Evolutionary conservation across 805 yeast genomes (phyloP).

Genomic region (Candida broadrunensis): DNA sequence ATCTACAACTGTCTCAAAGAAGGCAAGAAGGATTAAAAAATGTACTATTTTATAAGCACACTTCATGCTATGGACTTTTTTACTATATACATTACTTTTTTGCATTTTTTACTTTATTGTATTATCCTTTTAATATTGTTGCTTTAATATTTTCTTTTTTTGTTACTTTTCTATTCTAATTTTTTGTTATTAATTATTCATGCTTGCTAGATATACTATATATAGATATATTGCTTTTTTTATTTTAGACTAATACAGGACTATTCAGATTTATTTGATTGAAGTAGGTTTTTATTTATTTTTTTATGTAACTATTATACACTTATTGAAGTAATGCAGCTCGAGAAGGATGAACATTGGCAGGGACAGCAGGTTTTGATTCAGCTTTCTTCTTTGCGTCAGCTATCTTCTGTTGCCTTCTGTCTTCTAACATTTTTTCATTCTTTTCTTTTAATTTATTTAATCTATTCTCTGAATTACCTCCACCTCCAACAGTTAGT

Average conservation of each 20-base stretch:
- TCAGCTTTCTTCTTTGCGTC: constrained; percentile 23
- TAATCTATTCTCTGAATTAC: constrained; percentile 67
- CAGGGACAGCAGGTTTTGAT: constrained; percentile 6
- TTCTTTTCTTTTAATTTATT: constrained; percentile 77
- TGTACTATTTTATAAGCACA: constrained; percentile 41
- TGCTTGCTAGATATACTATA: too few species aligned
- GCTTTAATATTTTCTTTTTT: neutral
- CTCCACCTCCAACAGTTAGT: constrained; percentile 97
- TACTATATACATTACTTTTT: too few species aligned
- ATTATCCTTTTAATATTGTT: neutral
- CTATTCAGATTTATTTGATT: too few species aligned
- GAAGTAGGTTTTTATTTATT: too few species aligned
- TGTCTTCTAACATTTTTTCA: constrained; percentile 67
- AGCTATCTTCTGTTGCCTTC: constrained; percentile 45
- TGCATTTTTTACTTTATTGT: neutral
- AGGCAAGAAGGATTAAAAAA: constrained; percentile 30
- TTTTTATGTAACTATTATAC: too few species aligned
- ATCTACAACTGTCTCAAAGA: constrained; percentile 7
- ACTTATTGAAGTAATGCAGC: constrained; percentile 44
- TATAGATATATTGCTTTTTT: too few species aligned
- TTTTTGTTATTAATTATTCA: too few species aligned
- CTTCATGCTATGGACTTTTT: too few species aligned
- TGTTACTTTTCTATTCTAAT: too few species aligned
- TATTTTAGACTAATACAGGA: too few species aligned
- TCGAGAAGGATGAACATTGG: constrained; percentile 67